Percentiles rank a stretch among this genome's conserved stretches.
These are phyloP conservation scores for Paramyrothecium sp. DNA, from an alignment of 2,329 filamentous ascomycete genomes.

Conservation along the genomic window DNA sequence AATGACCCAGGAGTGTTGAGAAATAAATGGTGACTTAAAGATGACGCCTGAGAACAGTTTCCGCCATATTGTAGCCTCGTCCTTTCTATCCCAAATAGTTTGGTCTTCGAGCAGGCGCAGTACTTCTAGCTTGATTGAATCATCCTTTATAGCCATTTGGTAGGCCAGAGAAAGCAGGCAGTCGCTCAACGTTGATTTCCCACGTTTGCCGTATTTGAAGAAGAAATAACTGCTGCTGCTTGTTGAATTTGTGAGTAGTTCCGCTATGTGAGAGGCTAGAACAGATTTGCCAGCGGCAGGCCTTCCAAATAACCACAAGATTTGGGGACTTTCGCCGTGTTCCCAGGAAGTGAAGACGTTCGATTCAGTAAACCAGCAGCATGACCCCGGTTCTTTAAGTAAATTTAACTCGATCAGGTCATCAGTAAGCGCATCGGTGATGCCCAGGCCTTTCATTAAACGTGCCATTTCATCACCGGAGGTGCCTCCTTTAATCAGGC, in stretches of 20 bases:
- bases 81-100: neutral
- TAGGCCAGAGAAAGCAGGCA: neutral
- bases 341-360: neutral
- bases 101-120: neutral
- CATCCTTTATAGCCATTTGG: neutral
- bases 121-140: neutral
- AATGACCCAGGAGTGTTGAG: neutral
- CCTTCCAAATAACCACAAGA: neutral
- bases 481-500: neutral
- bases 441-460: neutral
- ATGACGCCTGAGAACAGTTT: neutral
- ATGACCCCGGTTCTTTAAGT: neutral
- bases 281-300: slow-evolving; percentile 1
- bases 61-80: neutral
- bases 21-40: neutral
- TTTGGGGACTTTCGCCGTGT: neutral
- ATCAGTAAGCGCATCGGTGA: neutral
- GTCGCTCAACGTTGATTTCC: neutral
- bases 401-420: neutral
- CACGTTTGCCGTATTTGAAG: neutral
- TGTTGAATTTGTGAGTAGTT: neutral
- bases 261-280: neutral
- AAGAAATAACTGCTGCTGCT: neutral
- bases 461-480: neutral
- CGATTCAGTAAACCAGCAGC: neutral